Evolutionary conservation across 169 alveolate genomes (phyloP).

Genomic region (Plasmodium yoelii): DNA sequence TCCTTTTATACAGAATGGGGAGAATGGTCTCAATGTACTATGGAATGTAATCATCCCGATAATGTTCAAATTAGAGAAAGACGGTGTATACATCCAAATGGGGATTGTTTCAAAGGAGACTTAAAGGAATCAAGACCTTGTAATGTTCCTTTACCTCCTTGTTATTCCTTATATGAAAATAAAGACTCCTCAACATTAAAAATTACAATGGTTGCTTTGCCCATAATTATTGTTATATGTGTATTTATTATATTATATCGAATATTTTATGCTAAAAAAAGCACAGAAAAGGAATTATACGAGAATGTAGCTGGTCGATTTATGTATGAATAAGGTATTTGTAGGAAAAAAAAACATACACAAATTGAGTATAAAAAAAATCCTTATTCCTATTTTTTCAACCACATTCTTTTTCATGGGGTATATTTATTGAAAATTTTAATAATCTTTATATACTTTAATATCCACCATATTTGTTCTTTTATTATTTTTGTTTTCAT

Average conservation of each 20-base stretch:
- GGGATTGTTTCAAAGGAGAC: slow-evolving; percentile 69
- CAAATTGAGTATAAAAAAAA: no score
- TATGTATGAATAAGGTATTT: slow-evolving; percentile 31
- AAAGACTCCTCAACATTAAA: slow-evolving; percentile 38
- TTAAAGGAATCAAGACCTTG: slow-evolving; percentile 68
- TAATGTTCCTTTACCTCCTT: slow-evolving; percentile 33
- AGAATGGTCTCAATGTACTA: slow-evolving; percentile 68
- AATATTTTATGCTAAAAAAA: slow-evolving; percentile 45
- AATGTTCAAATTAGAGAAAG: slow-evolving; percentile 74
- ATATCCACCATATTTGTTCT: no score
- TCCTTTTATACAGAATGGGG: slow-evolving; percentile 69
- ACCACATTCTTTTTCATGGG: no score
- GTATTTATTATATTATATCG: slow-evolving; percentile 39
- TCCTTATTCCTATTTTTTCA: not conserved
- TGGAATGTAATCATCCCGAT: slow-evolving; percentile 61
- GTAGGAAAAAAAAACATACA: not conserved
- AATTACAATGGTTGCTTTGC: slow-evolving; percentile 28
- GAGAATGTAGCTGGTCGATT: slow-evolving; percentile 74
- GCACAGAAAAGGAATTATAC: slow-evolving; percentile 70
- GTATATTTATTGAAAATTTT: no score
- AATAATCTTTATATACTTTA: no score
- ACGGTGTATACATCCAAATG: slow-evolving; percentile 16
- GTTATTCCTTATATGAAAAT: slow-evolving; percentile 19
- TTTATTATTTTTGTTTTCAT: no score
- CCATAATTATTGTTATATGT: slow-evolving; percentile 30